These are phyloP conservation scores for Phytophthora aleatoria DNA, from an alignment of 352 stramenopile genomes.

Conservation along the genomic window DNA sequence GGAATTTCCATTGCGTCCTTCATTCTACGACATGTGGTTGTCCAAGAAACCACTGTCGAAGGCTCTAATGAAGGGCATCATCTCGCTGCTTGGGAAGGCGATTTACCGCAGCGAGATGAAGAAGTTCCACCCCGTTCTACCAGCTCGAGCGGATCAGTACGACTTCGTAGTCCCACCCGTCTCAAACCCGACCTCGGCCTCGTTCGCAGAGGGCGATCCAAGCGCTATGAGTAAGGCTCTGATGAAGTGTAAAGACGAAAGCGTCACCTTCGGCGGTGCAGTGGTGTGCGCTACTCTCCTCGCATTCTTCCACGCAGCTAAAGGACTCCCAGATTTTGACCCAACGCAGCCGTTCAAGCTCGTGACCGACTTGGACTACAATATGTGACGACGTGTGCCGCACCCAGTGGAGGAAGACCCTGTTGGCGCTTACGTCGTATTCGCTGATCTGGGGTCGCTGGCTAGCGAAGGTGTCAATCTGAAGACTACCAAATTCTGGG, in stretches of 20 bases:
- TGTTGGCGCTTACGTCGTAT: conserved; percentile 40
- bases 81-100: conserved; percentile 22
- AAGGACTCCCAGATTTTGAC: conserved; percentile 13
- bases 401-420: conserved; percentile 22
- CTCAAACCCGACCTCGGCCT: conserved; percentile 26
- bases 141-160: conserved; percentile 26
- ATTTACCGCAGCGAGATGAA: conserved; percentile 30
- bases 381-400: conserved; percentile 52
- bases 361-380: conserved; percentile 37
- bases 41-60: conserved; percentile 24
- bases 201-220: conserved; percentile 34
- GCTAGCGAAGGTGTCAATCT: conserved; percentile 30
- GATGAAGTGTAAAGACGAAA: conserved; percentile 34
- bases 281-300: conserved; percentile 28
- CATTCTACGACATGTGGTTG: conserved; percentile 39
- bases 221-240: conserved; percentile 31
- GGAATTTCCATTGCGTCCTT: conserved; percentile 27
- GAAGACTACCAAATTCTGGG: conserved; percentile 43
- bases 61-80: conserved; percentile 22
- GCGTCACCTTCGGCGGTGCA: conserved; percentile 43
- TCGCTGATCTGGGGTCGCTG: conserved; percentile 23
- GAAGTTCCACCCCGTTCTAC: conserved; percentile 31
- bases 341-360: conserved; percentile 43
- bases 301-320: conserved; percentile 29
- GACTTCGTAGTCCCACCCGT: conserved; percentile 33